A percentile compares a stretch with the other conserved stretches of the same genome.
Evolutionary conservation across 192 early-diverging fungal species (phyloP).

Genomic region (Linnemannia hyalina): DNA sequence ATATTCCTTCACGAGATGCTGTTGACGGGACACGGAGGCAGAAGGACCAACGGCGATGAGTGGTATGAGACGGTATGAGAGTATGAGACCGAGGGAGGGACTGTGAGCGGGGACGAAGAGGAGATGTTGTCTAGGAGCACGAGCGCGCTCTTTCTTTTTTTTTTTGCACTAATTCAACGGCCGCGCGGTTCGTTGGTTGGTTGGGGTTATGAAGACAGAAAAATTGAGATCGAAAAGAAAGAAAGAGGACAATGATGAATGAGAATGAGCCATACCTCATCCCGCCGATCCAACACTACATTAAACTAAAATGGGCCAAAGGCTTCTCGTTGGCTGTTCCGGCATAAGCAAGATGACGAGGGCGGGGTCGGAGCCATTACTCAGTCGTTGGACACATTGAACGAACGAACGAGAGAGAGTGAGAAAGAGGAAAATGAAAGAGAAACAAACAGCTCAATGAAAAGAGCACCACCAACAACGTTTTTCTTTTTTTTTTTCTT

Average conservation of each 20-base stretch:
- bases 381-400: neutral
- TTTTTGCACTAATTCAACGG: neutral
- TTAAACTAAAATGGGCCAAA: neutral
- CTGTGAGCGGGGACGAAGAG: neutral
- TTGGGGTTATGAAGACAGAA: neutral
- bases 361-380: neutral
- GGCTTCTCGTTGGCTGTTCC: too few relatives aligned
- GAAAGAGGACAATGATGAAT: neutral
- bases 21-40: neutral
- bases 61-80: neutral
- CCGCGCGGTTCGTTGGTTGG: slow-evolving; percentile 3
- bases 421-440: neutral
- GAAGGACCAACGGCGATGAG: neutral
- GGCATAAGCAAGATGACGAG: neutral
- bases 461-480: neutral
- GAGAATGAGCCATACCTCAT: neutral
- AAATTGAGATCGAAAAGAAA: neutral
- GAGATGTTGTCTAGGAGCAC: neutral
- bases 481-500: neutral
- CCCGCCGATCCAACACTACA: neutral
- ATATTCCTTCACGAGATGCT: neutral
- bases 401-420: neutral
- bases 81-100: neutral
- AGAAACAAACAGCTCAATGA: slow-evolving; percentile 7
- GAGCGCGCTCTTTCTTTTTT: neutral